Conservation (phyloP, 768 basidiomycete species). For the Auriscalpium microsporum region DNA sequence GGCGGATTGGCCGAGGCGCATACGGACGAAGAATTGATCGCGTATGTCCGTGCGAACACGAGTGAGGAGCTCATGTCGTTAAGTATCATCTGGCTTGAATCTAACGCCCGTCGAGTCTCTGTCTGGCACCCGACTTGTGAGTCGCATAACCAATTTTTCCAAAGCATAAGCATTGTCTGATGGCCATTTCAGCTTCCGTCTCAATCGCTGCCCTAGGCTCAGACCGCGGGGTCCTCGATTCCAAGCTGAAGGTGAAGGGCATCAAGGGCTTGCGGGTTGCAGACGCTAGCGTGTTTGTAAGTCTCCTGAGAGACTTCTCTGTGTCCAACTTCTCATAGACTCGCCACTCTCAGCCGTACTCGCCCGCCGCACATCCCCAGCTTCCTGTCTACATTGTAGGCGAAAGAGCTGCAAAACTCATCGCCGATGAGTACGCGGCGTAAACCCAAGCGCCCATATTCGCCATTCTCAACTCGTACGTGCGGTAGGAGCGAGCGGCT, state of each 20-base stretch:
- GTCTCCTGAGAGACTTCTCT: not conserved
- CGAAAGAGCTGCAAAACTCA: not conserved
- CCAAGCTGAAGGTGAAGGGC: constrained; percentile 29
- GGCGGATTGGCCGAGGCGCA: constrained; percentile 1
- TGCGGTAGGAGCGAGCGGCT: too few relatives aligned
- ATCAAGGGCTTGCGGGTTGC: constrained; percentile 31
- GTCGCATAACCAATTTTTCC: not conserved
- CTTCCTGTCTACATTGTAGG: not conserved
- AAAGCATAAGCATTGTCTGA: constrained; percentile 7
- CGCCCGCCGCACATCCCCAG: not conserved
- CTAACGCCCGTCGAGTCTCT: not conserved
- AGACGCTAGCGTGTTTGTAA: constrained; percentile 22
- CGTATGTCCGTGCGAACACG: constrained; percentile 2
- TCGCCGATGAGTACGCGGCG: not conserved
- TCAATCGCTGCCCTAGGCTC: not conserved
- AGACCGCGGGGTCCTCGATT: constrained; percentile 12
- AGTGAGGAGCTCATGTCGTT: not conserved
- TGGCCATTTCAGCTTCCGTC: constrained; percentile 9
- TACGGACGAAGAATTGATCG: constrained; percentile 8
- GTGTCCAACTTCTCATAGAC: too few relatives aligned
- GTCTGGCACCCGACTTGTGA: not conserved
- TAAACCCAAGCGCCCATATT: too few relatives aligned
- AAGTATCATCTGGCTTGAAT: not conserved
- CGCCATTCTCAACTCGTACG: too few relatives aligned
- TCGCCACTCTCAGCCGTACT: not conserved